Conservation (phyloP, 2,329 filamentous ascomycete species). For the Hortaea sp. region DNA sequence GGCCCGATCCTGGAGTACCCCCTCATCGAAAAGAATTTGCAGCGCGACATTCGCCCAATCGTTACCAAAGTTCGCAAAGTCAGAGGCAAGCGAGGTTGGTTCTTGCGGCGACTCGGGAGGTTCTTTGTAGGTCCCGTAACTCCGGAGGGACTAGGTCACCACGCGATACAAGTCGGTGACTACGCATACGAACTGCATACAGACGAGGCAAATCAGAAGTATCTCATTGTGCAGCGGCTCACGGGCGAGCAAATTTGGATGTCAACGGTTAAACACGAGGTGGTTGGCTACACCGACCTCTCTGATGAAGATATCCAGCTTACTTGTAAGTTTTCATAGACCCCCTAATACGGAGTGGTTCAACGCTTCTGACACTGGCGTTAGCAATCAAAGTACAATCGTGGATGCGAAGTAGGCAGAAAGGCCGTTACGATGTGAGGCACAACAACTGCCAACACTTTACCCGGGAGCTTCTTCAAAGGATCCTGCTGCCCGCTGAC, state of each 20-base stretch:
- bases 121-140: background rate
- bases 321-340: background rate
- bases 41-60: background rate
- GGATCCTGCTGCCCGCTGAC: background rate
- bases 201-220: background rate
- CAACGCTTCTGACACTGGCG: background rate
- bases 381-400: background rate
- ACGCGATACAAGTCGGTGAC: background rate
- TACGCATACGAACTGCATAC: slow-evolving; percentile 1
- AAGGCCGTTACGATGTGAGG: background rate
- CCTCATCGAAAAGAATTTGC: background rate
- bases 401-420: background rate
- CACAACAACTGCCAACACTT: slow-evolving; percentile 2
- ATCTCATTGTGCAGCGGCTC: background rate
- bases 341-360: background rate
- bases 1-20: background rate
- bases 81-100: slow-evolving; percentile 1
- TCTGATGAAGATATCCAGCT: slow-evolving; percentile 1
- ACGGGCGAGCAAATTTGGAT: background rate
- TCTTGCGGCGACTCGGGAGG: background rate
- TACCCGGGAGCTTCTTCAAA: background rate
- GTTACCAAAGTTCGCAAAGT: slow-evolving; percentile 1
- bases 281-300: background rate
- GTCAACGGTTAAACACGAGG: background rate
- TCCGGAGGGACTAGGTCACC: background rate